Evolutionary conservation across 2,329 filamentous ascomycete species (phyloP).

Genomic region (Mollisiaceae sp.): DNA sequence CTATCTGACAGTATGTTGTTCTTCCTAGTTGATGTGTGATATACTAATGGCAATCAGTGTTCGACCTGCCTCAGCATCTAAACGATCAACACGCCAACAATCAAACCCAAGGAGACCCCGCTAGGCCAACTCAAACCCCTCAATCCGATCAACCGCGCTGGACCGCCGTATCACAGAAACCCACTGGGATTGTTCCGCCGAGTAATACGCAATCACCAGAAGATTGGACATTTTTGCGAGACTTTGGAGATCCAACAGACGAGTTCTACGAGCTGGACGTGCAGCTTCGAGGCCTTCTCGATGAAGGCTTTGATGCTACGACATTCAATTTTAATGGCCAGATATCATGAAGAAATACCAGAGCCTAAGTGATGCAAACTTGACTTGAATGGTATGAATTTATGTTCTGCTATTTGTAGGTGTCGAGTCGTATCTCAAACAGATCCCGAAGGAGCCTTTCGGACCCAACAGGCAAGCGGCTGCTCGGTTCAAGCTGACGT

Average conservation of each 20-base stretch:
- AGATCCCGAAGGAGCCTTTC: too few species aligned
- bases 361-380: too few species aligned
- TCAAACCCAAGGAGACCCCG: constrained; percentile 2
- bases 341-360: neutral
- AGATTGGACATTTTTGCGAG: constrained; percentile 39
- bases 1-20: constrained; percentile 37
- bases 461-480: too few species aligned
- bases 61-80: constrained; percentile 29
- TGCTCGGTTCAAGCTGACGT: too few species aligned
- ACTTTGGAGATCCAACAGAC: constrained; percentile 40
- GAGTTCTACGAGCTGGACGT: constrained; percentile 41
- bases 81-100: constrained; percentile 19
- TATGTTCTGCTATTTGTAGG: too few species aligned
- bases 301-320: constrained; percentile 24
- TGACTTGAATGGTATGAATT: neutral
- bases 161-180: neutral
- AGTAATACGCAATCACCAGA: constrained; percentile 23
- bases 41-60: constrained; percentile 24
- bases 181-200: neutral
- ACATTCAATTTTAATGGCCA: constrained; percentile 47
- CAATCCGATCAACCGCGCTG: neutral
- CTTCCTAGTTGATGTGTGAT: neutral
- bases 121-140: neutral
- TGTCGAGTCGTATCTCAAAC: too few species aligned
- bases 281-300: constrained; percentile 38